phyloP scores from a whole-genome alignment of 768 basidiomycete genomes.

The Leucocoprinus birnbaumii region DNA sequence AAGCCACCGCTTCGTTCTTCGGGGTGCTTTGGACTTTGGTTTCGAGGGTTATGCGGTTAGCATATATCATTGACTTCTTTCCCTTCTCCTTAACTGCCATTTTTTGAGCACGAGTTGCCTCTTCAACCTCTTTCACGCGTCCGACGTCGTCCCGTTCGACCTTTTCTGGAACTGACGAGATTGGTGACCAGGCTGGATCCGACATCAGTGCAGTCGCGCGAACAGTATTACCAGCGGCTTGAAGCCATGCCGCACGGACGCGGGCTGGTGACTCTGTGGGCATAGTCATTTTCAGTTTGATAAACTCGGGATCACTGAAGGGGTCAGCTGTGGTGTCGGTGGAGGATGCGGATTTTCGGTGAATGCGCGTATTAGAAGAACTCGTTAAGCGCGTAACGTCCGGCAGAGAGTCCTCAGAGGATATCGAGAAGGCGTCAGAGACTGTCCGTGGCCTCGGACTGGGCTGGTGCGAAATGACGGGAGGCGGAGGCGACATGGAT shows the following conservation, averaged over 20 bases:
- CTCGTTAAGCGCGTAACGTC: constrained; percentile 42
- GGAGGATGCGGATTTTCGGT: constrained; percentile 40
- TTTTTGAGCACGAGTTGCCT: constrained; percentile 65
- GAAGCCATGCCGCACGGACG: constrained; percentile 66
- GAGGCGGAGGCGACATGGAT: constrained; percentile 48
- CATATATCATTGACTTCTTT: constrained; percentile 82
- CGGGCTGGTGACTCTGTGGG: constrained; percentile 41
- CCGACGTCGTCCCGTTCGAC: constrained; percentile 42
- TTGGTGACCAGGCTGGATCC: constrained; percentile 52
- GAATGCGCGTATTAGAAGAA: constrained; percentile 51
- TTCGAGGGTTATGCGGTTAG: constrained; percentile 56
- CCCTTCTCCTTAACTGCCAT: constrained; percentile 70
- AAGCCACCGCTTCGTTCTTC: constrained; percentile 6
- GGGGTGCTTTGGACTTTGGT: constrained; percentile 25
- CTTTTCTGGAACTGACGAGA: constrained; percentile 24
- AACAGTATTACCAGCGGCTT: constrained; percentile 58
- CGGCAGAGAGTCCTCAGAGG: constrained; percentile 69
- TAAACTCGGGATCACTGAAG: constrained; percentile 41
- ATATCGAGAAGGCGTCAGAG: constrained; percentile 37
- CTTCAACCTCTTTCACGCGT: constrained; percentile 69
- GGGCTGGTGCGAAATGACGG: constrained; percentile 1
- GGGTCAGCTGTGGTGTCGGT: constrained; percentile 24
- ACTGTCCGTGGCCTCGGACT: constrained; percentile 7
- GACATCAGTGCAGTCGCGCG: constrained; percentile 56
- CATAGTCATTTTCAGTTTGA: constrained; percentile 61